Percentiles rank a stretch among this genome's conserved stretches.
Conservation (phyloP, 179 eudicot species). For the Gypsophila paniculata region DNA sequence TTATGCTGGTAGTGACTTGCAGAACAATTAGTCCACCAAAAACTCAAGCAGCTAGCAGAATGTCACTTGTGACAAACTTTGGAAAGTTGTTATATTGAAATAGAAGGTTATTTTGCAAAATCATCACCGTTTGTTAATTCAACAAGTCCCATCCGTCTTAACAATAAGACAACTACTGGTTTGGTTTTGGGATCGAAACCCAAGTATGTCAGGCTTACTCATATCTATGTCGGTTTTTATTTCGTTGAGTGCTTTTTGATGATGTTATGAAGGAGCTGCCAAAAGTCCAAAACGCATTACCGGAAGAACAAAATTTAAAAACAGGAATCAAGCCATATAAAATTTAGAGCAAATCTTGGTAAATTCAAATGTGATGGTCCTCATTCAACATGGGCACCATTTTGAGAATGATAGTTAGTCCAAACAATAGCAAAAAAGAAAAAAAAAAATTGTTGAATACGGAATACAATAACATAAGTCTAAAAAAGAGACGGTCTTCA, state of each 20-base stretch:
- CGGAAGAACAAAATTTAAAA: no score
- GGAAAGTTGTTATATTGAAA: neutral
- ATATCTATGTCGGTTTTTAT: neutral
- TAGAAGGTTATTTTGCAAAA: neutral
- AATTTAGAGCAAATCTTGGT: no score
- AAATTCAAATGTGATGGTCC: neutral
- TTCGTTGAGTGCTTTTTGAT: no score
- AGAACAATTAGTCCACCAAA: neutral
- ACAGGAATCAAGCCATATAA: no score
- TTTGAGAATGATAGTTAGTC: neutral
- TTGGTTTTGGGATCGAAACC: neutral
- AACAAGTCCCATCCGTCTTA: no score
- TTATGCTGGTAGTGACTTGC: no score
- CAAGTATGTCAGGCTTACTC: neutral
- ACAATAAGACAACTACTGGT: neutral
- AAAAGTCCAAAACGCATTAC: no score
- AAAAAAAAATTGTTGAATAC: no score
- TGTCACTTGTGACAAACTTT: neutral
- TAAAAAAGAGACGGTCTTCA: no score
- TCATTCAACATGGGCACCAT: neutral
- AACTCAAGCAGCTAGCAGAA: conserved; percentile 1
- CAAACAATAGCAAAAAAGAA: neutral
- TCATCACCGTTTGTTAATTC: neutral
- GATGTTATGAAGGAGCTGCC: no score
- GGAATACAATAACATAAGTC: no score